Evolutionary conservation across 2,329 filamentous ascomycete genomes (phyloP), one percentile per base, ranked within the genome.

Genomic region (Apiospora koreana): DNA sequence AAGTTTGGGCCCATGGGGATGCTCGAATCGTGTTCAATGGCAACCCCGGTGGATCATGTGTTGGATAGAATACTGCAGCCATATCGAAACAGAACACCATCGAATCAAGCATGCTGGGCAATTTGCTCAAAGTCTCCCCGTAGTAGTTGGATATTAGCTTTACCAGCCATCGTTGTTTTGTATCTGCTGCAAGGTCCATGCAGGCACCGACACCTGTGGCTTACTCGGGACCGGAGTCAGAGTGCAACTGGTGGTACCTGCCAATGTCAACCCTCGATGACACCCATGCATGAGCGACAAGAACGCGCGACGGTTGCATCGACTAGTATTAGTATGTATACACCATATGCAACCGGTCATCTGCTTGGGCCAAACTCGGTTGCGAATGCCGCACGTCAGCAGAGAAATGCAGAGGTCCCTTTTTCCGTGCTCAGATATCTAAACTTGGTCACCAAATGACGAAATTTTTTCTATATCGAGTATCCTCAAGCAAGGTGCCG

Each of bases 151-250:
- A 16, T 43, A 4, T 16, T 31, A 35, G 50, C 16, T 35, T 58
- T 58, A 35, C 35, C 50, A 35, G 31, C 7, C 50, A 58, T 35
- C 35, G 35, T 35, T 4, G 21, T 21, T 28, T 38, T n/a, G 54
- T 23, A 62, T 38, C 31, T 62, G 21, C 54, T 62, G 54, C 54
- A 62, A 31, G 54, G 31, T 31, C 54, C 21, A 62, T 62, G 54
- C 54, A 62, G 54, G 54, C 54, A 62, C 54, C 54, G 54, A 35
- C 12, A 18, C 35, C 8, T 38, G 54, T 62, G n/a, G 54, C 54
- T 62, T 62, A 62, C 54, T 38, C 31, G 54, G 54, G 54, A 62
- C 54, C 54, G 54, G 54, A 62, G 54, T 35, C 54, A n/a, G 54
- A 38, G 21, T 35, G 54, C 18, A 38, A 21, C 18, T 38, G 28